Conservation (phyloP, 129 eudicot genomes). For the Rutidosis leptorrhynchoides region DNA sequence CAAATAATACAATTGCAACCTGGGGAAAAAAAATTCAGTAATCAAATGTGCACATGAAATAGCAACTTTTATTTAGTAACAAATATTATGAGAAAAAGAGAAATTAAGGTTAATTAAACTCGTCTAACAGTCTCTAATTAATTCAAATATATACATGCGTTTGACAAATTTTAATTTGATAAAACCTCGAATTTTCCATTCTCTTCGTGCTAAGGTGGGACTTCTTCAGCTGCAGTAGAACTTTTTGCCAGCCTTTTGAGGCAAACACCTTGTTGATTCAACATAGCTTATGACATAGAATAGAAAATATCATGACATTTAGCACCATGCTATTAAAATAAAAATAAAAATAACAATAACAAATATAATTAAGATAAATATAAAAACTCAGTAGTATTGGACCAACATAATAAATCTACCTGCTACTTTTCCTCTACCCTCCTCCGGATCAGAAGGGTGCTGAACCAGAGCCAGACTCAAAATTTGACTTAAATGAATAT, state of each 20-base stretch:
- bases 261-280: constrained; percentile 98
- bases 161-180: constrained; percentile 5
- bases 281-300: constrained; percentile 61
- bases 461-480: constrained; percentile 99
- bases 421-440: constrained; percentile 99
- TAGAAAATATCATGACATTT: constrained; percentile 17
- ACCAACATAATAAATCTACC: constrained; percentile 37
- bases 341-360: too few species aligned
- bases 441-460: constrained; percentile 83
- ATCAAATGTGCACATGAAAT: too few species aligned
- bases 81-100: too few species aligned
- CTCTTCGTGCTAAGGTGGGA: constrained; percentile 94
- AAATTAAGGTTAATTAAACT: too few species aligned
- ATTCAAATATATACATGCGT: too few species aligned
- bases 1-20: too few species aligned
- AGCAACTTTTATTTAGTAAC: too few species aligned
- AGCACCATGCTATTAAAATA: background rate
- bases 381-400: background rate
- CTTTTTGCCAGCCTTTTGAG: constrained; percentile 70
- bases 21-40: too few species aligned
- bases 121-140: too few species aligned
- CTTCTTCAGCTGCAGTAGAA: constrained; percentile 78
- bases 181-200: constrained; percentile 94
- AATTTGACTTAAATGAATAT: constrained; percentile 85
- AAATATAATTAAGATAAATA: too few species aligned